Evolutionary conservation across 129 eudicot genomes (phyloP).

Genomic region (Dittrichia graveolens): DNA sequence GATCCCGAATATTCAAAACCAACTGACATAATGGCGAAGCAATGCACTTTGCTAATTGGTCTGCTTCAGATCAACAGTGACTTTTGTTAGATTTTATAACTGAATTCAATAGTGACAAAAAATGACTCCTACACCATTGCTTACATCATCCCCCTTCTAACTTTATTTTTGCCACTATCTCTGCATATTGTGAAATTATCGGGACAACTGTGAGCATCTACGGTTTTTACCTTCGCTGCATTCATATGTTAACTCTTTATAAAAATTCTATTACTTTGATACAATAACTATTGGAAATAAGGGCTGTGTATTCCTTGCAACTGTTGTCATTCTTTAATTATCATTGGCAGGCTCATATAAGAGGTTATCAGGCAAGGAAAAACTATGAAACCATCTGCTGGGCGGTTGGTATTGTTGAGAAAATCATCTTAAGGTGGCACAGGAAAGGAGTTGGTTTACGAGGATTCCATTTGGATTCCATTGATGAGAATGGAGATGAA

Average conservation of each 20-base stretch:
- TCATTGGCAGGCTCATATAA: slow-evolving; percentile 78
- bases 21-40: too few relatives aligned
- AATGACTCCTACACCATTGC: too few relatives aligned
- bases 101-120: too few relatives aligned
- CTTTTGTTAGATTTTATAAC: too few relatives aligned
- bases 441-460: slow-evolving; percentile 84
- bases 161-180: background rate
- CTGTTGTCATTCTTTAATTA: slow-evolving; percentile 2
- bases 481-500: slow-evolving; percentile 62
- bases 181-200: background rate
- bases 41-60: too few relatives aligned
- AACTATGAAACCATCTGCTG: slow-evolving; percentile 75
- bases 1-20: too few relatives aligned
- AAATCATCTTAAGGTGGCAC: slow-evolving; percentile 83
- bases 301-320: background rate
- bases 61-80: too few relatives aligned
- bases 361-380: slow-evolving; percentile 93
- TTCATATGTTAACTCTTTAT: background rate
- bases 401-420: slow-evolving; percentile 89
- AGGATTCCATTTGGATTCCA: slow-evolving; percentile 53
- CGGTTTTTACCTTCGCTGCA: background rate
- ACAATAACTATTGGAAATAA: background rate
- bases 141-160: background rate
- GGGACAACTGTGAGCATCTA: background rate
- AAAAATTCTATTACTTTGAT: background rate